Evolutionary conservation across 1,139 yeast genomes (phyloP).

Genomic region (Pichia kudriavzevii): DNA sequence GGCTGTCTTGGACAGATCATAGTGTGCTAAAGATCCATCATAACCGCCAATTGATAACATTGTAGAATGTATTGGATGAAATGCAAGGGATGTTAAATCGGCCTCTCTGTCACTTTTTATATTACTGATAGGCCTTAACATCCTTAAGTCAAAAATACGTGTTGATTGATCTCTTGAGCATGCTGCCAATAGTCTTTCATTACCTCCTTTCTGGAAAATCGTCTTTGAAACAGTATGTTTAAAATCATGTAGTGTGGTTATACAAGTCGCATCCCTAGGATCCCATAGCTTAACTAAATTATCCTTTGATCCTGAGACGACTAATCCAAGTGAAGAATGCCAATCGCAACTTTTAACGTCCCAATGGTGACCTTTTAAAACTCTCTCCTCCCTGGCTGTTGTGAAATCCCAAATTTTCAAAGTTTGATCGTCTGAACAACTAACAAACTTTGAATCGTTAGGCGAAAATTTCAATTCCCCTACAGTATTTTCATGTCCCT

Average conservation of each 20-base stretch:
- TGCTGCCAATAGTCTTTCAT: constrained; percentile 72
- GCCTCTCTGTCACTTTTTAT: constrained; percentile 69
- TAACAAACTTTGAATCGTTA: constrained; percentile 80
- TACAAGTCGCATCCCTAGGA: constrained; percentile 68
- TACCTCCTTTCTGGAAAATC: constrained; percentile 57
- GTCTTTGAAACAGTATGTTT: constrained; percentile 88
- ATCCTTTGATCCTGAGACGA: constrained; percentile 88
- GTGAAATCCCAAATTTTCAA: constrained; percentile 92
- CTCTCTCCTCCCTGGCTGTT: constrained; percentile 77
- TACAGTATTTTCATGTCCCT: constrained; percentile 73
- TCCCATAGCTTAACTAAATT: constrained; percentile 93
- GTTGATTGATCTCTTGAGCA: constrained; percentile 86
- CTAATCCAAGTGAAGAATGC: constrained; percentile 84
- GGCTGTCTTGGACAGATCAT: constrained; percentile 50
- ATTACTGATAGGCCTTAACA: constrained; percentile 68
- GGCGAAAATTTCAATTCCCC: constrained; percentile 88
- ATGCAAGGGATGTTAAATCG: constrained; percentile 76
- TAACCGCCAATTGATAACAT: constrained; percentile 80
- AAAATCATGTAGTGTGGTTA: constrained; percentile 81
- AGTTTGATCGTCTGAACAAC: constrained; percentile 87
- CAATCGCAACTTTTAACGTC: constrained; percentile 96
- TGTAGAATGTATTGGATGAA: constrained; percentile 89
- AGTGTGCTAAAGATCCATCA: constrained; percentile 81
- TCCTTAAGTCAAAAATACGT: constrained; percentile 77
- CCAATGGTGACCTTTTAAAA: constrained; percentile 93